Conservation (phyloP, 2,329 filamentous ascomycete species). For the Nannizzia gypsea region DNA sequence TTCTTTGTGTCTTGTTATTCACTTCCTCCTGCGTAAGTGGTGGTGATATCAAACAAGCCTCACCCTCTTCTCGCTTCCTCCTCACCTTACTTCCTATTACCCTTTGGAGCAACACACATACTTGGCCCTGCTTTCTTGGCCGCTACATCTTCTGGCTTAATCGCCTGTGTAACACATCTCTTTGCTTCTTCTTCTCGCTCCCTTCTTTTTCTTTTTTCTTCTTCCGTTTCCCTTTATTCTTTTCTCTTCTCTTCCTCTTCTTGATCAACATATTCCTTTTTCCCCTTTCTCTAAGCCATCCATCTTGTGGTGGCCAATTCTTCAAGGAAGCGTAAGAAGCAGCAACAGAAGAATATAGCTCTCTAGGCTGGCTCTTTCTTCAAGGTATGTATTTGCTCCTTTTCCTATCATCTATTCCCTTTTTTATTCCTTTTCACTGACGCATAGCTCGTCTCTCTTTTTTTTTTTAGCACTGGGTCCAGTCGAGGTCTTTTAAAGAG, state of each 20-base stretch:
- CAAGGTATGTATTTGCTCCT: neutral
- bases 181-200: neutral
- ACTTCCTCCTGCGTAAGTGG: neutral
- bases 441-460: too few species aligned
- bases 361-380: neutral
- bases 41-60: neutral
- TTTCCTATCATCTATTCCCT: neutral
- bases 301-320: neutral
- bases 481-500: neutral
- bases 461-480: neutral
- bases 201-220: neutral
- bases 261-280: slow-evolving; percentile 2
- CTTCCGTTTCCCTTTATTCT: neutral
- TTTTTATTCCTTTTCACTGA: neutral
- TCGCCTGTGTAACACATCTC: neutral
- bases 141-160: neutral
- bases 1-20: neutral
- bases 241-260: neutral
- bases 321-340: neutral
- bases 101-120: slow-evolving; percentile 1
- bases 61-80: neutral
- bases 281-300: neutral
- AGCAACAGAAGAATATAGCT: neutral
- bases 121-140: neutral
- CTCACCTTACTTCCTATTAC: neutral